Base-by-base conservation (phyloP, 2,329 filamentous ascomycete species). In the Colletotrichum orchidophilum region DNA sequence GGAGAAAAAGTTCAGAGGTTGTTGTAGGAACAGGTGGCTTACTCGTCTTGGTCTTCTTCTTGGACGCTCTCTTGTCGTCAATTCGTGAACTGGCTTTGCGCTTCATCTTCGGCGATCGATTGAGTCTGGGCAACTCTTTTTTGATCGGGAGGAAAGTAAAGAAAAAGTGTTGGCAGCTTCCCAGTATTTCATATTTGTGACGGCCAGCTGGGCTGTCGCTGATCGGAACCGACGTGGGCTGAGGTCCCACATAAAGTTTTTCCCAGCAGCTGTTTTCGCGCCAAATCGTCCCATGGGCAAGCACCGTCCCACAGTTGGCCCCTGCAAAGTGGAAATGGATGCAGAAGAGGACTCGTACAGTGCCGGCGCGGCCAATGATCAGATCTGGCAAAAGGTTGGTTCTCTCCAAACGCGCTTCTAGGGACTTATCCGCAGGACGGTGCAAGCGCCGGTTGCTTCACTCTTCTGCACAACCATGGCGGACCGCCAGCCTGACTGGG, bases 21-120 rank as follows among this genome's bases (percentile, higher is more conserved):
- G 26, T 35, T 27, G 55, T 3, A 9, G 13, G 12, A 15, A 26
- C 33, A 12, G 42, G 18, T 39, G 21, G 65, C 83, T 75, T 78
- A 87, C 86, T 79, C 71, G 81, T 82, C 79, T 87, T 87, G 75
- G 85, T 80, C 79, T 87, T 88, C 80, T 90, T 91, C 78, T 85
- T 87, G 73, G 77, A 77, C 73, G 80, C 81, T 75, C 80, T 84
- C 70, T 82, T 84, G 77, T 80, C 81, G 73, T 78, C 81, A 63
- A 79, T 78, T 73, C 84, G 82, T 72, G 81, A 78, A 57, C 86
- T 84, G 72, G 88, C 88, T 80, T 91, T 91, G 82, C 89, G 87
- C 82, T 91, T 91, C 87, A 89, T 89, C 6, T 74, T 83, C 75
- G 53, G 54, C n/a, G 27, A 58, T 29, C 53, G 35, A 60, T 59